Percentiles rank a stretch among this genome's conserved stretches.
Conservation (phyloP, 2,329 filamentous ascomycete species). For the Arachnomyces sp. region DNA sequence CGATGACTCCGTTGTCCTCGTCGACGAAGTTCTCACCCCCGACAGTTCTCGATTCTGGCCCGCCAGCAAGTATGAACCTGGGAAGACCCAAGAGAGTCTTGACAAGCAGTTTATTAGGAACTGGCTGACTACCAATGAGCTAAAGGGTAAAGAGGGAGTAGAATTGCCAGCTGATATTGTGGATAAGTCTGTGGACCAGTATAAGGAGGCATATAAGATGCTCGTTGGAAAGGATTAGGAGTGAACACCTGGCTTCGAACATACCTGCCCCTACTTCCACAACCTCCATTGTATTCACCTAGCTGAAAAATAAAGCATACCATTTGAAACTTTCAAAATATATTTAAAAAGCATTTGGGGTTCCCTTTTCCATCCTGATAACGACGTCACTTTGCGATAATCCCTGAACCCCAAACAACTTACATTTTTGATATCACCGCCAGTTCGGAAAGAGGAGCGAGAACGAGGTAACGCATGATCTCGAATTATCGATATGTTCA, state of each 20-base stretch:
- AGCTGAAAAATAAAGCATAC: too few relatives aligned
- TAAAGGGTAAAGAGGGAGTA: constrained; percentile 68
- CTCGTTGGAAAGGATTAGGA: constrained; percentile 51
- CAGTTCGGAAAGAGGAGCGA: too few relatives aligned
- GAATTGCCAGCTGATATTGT: constrained; percentile 64
- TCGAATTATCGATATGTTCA: too few relatives aligned
- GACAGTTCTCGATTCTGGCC: constrained; percentile 84
- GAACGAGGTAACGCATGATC: too few relatives aligned
- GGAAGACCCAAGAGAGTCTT: constrained; percentile 70
- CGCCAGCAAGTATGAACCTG: constrained; percentile 60
- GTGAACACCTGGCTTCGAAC: constrained; percentile 8
- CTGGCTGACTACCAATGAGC: constrained; percentile 64
- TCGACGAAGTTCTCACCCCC: constrained; percentile 81
- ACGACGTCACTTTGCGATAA: too few relatives aligned
- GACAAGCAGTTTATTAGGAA: constrained; percentile 82
- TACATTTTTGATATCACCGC: too few relatives aligned
- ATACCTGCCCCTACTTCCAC: too few relatives aligned
- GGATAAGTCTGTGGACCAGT: constrained; percentile 60
- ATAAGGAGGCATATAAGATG: constrained; percentile 65
- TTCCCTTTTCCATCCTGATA: too few relatives aligned
- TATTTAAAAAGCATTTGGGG: too few relatives aligned
- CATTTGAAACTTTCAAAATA: too few relatives aligned
- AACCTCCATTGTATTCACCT: too few relatives aligned
- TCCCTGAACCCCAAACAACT: too few relatives aligned
- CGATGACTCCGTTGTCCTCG: constrained; percentile 60